Base-by-base conservation (phyloP, 1,284 basidiomycete genomes). In the Marasmius oreades region DNA sequence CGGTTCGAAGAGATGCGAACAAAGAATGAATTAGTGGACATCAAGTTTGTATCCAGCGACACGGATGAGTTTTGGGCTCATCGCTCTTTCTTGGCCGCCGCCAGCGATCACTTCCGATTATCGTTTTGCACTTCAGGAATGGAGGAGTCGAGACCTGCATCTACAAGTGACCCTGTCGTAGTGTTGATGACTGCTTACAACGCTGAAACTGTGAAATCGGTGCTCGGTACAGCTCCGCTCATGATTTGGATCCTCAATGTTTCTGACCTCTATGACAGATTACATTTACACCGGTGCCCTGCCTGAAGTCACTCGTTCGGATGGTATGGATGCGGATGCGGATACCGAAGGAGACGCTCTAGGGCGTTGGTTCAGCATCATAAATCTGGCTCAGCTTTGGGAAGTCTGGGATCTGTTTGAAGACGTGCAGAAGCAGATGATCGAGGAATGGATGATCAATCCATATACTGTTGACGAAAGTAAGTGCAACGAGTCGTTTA, bases 31-130 rank as follows among this genome's bases (percentile, higher is more conserved):
- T 60, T 73, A 24, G 68, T 68, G 0, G 73, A 75, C 59, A 67
- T 73, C 24, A 50, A 57, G 16, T 70, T 75, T 51, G 44, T 63
- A 18, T 52, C 59, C 8, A 58, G 57, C 18, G 63, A 66, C 20
- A 64, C 24, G 6, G 58, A 31, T 31, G 52, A 54, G 18, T 60
- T 73, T 24, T 60, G 59, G 5, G 73, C 69, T 1, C 73, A 76
- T 59, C 66, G 71, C 2, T 55, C 62, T 10, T 67, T 71, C 26
- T 59, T 76, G 23, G 67, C 69, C 6, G 63, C 67, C 1, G 65
- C 64, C 54, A 63, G 64, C 62, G 54, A 64, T 26, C 61, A 70
- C 53, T 71, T 74, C 57, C 47, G 58, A 16, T 59, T 62, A 48
- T 55, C 64, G 51, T 74, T 74, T 57, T 64, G 64, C 23, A 64